phyloP scores from a whole-genome alignment of 768 basidiomycete species.

The Pleurotus tuber-regium region DNA sequence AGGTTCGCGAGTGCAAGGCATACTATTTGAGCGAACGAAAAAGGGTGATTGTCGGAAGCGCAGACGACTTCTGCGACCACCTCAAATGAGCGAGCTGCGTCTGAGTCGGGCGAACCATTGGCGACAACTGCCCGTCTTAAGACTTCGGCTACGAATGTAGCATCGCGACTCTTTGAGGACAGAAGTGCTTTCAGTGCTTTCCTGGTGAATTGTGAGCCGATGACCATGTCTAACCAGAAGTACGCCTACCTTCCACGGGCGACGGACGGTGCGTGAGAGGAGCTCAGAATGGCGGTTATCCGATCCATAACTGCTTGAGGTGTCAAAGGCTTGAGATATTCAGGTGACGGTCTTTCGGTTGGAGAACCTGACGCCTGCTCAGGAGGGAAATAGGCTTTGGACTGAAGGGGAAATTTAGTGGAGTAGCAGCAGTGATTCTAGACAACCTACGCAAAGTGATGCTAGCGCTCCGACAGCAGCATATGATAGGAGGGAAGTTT shows the following conservation, averaged over 20 bases:
- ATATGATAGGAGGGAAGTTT: conserved; percentile 69
- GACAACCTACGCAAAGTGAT: conserved; percentile 78
- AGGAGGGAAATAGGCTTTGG: conserved; percentile 73
- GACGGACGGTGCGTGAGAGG: conserved; percentile 48
- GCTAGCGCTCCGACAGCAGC: conserved; percentile 87
- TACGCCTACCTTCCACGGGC: conserved; percentile 62
- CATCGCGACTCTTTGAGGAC: conserved; percentile 50
- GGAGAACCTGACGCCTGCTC: conserved; percentile 61
- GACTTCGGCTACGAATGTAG: conserved; percentile 58
- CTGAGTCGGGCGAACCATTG: conserved; percentile 50
- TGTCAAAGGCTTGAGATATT: conserved; percentile 53
- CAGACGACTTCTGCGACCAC: conserved; percentile 71
- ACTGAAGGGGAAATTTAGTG: no score
- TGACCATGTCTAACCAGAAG: not conserved
- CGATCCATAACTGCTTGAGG: conserved; percentile 57
- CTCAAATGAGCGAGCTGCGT: conserved; percentile 71
- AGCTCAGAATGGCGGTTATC: conserved; percentile 66
- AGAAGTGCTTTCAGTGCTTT: conserved; percentile 75
- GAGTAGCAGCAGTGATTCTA: not conserved
- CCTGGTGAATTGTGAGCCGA: conserved; percentile 39
- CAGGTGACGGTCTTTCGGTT: conserved; percentile 50
- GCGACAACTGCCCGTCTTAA: conserved; percentile 68
- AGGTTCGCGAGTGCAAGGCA: conserved; percentile 85
- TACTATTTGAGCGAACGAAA: conserved; percentile 70
- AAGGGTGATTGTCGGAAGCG: conserved; percentile 49